A percentile compares a stretch with the other conserved stretches of the same genome.
Evolutionary conservation across 2,329 filamentous ascomycete genomes (phyloP).

Genomic region (Malbranchea cinnamomea): DNA sequence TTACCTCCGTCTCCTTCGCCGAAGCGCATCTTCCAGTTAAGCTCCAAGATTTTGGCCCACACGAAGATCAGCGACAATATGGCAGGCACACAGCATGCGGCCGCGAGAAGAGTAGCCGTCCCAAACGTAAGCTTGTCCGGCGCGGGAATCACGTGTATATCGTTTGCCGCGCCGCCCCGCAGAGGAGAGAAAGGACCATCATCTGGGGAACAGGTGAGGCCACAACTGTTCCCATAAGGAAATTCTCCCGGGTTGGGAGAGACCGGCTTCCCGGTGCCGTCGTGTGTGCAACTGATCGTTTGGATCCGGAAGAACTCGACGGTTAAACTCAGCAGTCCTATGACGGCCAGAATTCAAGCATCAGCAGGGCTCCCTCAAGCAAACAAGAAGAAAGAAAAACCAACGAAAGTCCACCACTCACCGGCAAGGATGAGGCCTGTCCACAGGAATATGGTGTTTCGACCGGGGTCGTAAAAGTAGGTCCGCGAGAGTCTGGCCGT

Average conservation of each 20-base stretch:
- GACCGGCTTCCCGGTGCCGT: conserved; percentile 25
- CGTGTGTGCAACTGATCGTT: conserved; percentile 28
- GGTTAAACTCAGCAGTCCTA: conserved; percentile 44
- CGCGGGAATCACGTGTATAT: conserved; percentile 48
- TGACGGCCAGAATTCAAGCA: neutral
- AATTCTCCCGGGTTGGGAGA: conserved; percentile 27
- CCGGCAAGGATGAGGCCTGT: conserved; percentile 45
- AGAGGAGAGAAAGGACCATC: conserved; percentile 40
- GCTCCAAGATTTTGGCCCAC: conserved; percentile 49
- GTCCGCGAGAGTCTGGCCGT: conserved; percentile 47
- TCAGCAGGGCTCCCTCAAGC: conserved; percentile 3
- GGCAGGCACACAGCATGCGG: conserved; percentile 50
- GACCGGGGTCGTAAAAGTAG: conserved; percentile 48
- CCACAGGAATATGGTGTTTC: conserved; percentile 55
- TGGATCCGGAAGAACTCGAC: conserved; percentile 48
- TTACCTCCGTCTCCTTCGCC: conserved; percentile 17
- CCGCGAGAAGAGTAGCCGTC: conserved; percentile 44
- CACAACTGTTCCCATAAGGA: conserved; percentile 32
- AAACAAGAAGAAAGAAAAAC: too few relatives aligned
- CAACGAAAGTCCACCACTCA: conserved; percentile 16
- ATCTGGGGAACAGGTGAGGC: conserved; percentile 31
- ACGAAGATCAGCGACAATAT: conserved; percentile 47
- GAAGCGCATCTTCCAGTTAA: conserved; percentile 41
- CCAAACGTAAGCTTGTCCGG: conserved; percentile 43
- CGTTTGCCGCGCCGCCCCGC: conserved; percentile 39